Evolutionary conservation across 2,329 filamentous ascomycete genomes (phyloP).

Genomic region (Monosporascus sp.): DNA sequence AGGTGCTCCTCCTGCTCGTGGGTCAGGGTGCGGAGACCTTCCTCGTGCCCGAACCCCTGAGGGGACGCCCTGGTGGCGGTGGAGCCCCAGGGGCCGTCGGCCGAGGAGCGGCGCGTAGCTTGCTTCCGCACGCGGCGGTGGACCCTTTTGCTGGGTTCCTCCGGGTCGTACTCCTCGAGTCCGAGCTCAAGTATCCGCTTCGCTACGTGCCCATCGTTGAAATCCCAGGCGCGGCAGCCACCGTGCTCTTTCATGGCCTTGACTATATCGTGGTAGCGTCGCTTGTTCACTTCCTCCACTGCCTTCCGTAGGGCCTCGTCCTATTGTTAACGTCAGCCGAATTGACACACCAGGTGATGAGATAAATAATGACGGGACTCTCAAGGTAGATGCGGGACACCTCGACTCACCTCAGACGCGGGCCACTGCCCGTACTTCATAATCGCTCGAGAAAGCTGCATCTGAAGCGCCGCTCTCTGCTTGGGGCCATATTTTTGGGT

Average conservation of each 20-base stretch:
- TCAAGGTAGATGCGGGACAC: no score
- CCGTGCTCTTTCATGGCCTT: slow-evolving; percentile 43
- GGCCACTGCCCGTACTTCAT: slow-evolving; percentile 45
- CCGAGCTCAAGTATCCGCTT: slow-evolving; percentile 42
- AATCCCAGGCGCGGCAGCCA: slow-evolving; percentile 44
- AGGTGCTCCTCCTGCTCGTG: slow-evolving; percentile 27
- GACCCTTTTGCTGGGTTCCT: slow-evolving; percentile 33
- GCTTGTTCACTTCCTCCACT: slow-evolving; percentile 31
- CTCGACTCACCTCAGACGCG: slow-evolving; percentile 40
- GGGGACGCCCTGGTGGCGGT: slow-evolving; percentile 2
- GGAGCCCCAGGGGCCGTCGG: slow-evolving; percentile 11
- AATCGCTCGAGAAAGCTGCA: slow-evolving; percentile 49
- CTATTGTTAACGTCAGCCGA: slow-evolving; percentile 9
- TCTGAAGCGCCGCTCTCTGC: slow-evolving; percentile 48
- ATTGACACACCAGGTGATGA: neutral
- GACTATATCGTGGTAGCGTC: slow-evolving; percentile 37
- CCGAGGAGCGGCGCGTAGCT: slow-evolving; percentile 12
- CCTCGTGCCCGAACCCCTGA: slow-evolving; percentile 9
- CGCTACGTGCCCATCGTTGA: slow-evolving; percentile 45
- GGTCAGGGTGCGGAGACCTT: slow-evolving; percentile 18
- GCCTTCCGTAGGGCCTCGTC: slow-evolving; percentile 33
- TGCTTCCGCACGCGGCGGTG: slow-evolving; percentile 38
- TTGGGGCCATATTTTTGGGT: slow-evolving; percentile 26
- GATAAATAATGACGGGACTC: no score
- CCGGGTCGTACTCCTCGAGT: slow-evolving; percentile 38